A percentile compares a stretch with the other conserved stretches of the same genome.
Evolutionary conservation across 306 rosid species (phyloP).

Genomic region (Abrus precatorius): DNA sequence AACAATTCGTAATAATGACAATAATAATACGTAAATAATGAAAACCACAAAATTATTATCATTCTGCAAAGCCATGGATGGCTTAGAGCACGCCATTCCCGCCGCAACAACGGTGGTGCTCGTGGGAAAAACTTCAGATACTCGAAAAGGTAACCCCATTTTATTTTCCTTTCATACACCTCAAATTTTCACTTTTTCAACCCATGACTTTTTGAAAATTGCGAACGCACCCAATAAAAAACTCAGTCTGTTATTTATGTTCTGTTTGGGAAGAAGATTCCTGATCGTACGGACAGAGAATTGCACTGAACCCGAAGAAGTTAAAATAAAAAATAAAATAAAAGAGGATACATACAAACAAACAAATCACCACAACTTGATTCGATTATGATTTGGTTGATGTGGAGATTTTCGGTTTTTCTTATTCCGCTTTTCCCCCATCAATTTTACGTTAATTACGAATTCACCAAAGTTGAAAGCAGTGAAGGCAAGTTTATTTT

Average conservation of each 20-base stretch:
- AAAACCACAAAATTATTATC: constrained; percentile 40
- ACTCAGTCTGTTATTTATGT: background rate
- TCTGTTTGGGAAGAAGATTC: constrained; percentile 50
- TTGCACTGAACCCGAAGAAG: constrained; percentile 47
- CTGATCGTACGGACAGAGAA: constrained; percentile 58
- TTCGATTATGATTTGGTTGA: constrained; percentile 53
- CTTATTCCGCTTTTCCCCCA: constrained; percentile 26
- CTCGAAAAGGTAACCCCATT: constrained; percentile 43
- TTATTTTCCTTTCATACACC: constrained; percentile 13
- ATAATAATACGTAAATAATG: constrained; percentile 46
- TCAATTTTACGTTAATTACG: constrained; percentile 47
- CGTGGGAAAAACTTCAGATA: constrained; percentile 28
- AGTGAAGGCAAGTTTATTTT: constrained; percentile 9
- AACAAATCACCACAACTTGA: constrained; percentile 47
- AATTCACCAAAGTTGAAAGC: constrained; percentile 45
- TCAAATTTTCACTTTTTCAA: background rate
- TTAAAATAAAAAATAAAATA: constrained; percentile 12
- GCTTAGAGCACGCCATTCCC: constrained; percentile 62
- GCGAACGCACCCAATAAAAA: constrained; percentile 41
- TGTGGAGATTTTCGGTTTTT: constrained; percentile 42
- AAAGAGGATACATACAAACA: constrained; percentile 47
- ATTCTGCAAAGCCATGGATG: constrained; percentile 12
- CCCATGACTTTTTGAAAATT: constrained; percentile 44
- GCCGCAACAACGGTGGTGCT: constrained; percentile 85
- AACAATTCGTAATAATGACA: constrained; percentile 34